These are phyloP conservation scores for Gracilaria gracilis DNA, from an alignment of 23 red algal genomes.

Conservation along the genomic window DNA sequence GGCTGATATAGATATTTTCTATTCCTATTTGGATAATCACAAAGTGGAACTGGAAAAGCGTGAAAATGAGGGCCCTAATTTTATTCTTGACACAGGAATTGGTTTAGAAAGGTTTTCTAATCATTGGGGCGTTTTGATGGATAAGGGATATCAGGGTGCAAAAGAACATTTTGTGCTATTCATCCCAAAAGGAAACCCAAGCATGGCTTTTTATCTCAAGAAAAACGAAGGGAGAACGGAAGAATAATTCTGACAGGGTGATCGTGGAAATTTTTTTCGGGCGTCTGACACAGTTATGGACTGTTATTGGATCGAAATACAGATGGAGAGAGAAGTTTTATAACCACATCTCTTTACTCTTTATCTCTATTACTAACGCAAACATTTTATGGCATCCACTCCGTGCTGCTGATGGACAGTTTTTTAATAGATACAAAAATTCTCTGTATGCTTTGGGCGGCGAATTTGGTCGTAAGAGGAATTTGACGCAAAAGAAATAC, in stretches of 20 bases:
- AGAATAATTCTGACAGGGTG: not conserved
- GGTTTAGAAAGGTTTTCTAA: not conserved
- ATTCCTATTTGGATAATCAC: not conserved
- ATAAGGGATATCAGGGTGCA: not conserved
- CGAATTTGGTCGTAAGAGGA: not conserved
- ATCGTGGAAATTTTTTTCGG: constrained; percentile 31
- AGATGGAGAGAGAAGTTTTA: constrained; percentile 4
- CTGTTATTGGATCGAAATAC: constrained; percentile 8
- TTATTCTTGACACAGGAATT: not conserved
- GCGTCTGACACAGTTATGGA: not conserved
- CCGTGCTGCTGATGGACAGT: not conserved
- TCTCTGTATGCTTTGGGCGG: not conserved
- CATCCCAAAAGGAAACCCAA: not conserved
- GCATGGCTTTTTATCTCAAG: not conserved
- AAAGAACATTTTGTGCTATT: not conserved
- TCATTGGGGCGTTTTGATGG: constrained; percentile 4
- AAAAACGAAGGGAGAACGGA: not conserved
- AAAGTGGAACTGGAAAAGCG: not conserved
- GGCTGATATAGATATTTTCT: constrained; percentile 7
- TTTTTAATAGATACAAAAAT: constrained; percentile 20
- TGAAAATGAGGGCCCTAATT: not conserved
- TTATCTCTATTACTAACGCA: not conserved
- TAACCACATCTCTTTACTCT: not conserved
- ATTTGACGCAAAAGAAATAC: not conserved
- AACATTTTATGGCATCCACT: constrained; percentile 27